Conservation (phyloP, 495 filamentous ascomycete species). For the Neurospora discreta region DNA sequence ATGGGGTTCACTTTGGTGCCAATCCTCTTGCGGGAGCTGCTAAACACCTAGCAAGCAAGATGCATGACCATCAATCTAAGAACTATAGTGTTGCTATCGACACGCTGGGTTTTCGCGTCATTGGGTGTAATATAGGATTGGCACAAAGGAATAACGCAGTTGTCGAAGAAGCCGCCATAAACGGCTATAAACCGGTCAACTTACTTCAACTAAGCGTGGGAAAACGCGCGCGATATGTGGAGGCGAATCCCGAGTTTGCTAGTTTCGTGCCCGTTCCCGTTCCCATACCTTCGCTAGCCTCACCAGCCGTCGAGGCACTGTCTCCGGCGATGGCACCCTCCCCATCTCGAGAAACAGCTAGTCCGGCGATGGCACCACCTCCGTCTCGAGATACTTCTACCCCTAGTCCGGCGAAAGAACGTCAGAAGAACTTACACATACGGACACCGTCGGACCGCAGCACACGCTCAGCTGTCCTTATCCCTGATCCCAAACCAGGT, state of each 20-base stretch:
- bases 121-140: slow-evolving; percentile 18
- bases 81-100: slow-evolving; percentile 19
- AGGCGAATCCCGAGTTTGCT: not conserved
- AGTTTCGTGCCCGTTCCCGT: not conserved
- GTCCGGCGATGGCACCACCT: not conserved
- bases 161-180: slow-evolving; percentile 15
- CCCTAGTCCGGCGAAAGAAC: not conserved
- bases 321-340: not conserved
- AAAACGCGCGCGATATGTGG: not conserved
- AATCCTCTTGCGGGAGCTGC: slow-evolving; percentile 30
- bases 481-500: slow-evolving; percentile 9
- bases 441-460: not conserved
- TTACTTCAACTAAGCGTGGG: slow-evolving; percentile 14
- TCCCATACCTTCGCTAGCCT: not conserved
- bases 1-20: slow-evolving; percentile 29
- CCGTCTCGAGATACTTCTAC: not conserved
- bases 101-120: slow-evolving; percentile 25
- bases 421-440: not conserved
- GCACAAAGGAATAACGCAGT: slow-evolving; percentile 24
- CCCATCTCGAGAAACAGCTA: not conserved
- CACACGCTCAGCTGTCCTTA: not conserved
- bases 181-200: slow-evolving; percentile 24
- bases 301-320: not conserved
- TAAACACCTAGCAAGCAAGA: slow-evolving; percentile 26
- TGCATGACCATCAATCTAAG: slow-evolving; percentile 25